Percentiles rank a stretch among this genome's conserved stretches.
Evolutionary conservation across 2,329 filamentous ascomycete genomes (phyloP).

Genomic region (Spiromastix sp.): DNA sequence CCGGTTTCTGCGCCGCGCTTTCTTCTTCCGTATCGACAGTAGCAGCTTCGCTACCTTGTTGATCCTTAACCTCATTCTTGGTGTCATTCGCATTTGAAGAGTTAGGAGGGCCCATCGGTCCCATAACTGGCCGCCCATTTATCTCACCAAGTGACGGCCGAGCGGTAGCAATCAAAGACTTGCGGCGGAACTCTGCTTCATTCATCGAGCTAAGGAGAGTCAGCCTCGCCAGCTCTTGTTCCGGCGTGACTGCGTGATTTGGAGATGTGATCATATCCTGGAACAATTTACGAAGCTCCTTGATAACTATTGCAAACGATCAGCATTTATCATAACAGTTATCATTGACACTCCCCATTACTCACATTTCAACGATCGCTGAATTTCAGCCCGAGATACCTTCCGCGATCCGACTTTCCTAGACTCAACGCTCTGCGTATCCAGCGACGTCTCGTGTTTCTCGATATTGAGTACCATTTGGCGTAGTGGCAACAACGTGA

Average conservation of each 20-base stretch:
- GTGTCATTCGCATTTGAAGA: slow-evolving; percentile 6
- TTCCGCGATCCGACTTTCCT: slow-evolving; percentile 68
- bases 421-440: slow-evolving; percentile 49
- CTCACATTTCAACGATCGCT: slow-evolving; percentile 63
- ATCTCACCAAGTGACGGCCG: slow-evolving; percentile 32
- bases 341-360: slow-evolving; percentile 14
- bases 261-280: slow-evolving; percentile 56
- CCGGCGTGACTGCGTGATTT: slow-evolving; percentile 55
- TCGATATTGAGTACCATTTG: slow-evolving; percentile 72
- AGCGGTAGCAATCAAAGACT: slow-evolving; percentile 31
- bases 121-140: slow-evolving; percentile 34
- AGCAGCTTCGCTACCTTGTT: slow-evolving; percentile 13
- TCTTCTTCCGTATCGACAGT: slow-evolving; percentile 17
- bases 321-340: slow-evolving; percentile 9
- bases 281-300: slow-evolving; percentile 62
- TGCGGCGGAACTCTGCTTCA: slow-evolving; percentile 41
- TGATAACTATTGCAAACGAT: slow-evolving; percentile 50
- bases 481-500: slow-evolving; percentile 72
- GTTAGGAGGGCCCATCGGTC: slow-evolving; percentile 34
- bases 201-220: slow-evolving; percentile 56
- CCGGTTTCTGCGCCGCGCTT: slow-evolving; percentile 15
- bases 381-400: slow-evolving; percentile 48
- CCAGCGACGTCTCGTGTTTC: slow-evolving; percentile 56
- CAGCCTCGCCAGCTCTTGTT: slow-evolving; percentile 67
- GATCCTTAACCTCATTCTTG: slow-evolving; percentile 4